phyloP scores from a whole-genome alignment of 2,329 filamentous ascomycete species.

The Calonectria pteridis region DNA sequence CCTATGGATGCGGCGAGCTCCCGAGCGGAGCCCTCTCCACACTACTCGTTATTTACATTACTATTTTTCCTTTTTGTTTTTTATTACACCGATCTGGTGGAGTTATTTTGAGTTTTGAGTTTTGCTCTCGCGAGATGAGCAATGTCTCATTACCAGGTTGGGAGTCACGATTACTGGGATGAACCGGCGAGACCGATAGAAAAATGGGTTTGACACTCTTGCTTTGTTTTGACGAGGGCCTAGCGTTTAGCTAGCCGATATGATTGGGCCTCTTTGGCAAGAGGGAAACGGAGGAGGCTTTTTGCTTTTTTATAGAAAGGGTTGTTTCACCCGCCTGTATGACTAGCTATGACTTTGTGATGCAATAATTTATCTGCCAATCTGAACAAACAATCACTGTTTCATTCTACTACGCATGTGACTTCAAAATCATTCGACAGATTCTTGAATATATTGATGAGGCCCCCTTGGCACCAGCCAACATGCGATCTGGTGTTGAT shows the following conservation, averaged over 20 bases:
- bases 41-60: slow-evolving; percentile 26
- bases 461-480: neutral
- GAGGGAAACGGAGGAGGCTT: neutral
- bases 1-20: slow-evolving; percentile 23
- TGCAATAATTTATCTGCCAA: neutral
- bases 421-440: neutral
- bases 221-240: neutral
- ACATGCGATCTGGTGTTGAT: neutral
- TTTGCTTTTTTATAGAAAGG: slow-evolving; percentile 2
- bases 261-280: neutral
- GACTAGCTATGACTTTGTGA: slow-evolving; percentile 11
- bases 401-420: neutral
- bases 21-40: slow-evolving; percentile 15
- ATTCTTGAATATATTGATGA: neutral
- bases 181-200: slow-evolving; percentile 8
- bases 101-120: slow-evolving; percentile 2
- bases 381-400: neutral
- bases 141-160: neutral
- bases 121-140: slow-evolving; percentile 11
- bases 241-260: neutral
- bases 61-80: slow-evolving; percentile 26
- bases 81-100: neutral
- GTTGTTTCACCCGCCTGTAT: neutral
- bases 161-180: slow-evolving; percentile 3
- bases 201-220: slow-evolving; percentile 1